Evolutionary conservation across 345 rosid genomes (phyloP).

Genomic region (Melaleuca quinquenervia): DNA sequence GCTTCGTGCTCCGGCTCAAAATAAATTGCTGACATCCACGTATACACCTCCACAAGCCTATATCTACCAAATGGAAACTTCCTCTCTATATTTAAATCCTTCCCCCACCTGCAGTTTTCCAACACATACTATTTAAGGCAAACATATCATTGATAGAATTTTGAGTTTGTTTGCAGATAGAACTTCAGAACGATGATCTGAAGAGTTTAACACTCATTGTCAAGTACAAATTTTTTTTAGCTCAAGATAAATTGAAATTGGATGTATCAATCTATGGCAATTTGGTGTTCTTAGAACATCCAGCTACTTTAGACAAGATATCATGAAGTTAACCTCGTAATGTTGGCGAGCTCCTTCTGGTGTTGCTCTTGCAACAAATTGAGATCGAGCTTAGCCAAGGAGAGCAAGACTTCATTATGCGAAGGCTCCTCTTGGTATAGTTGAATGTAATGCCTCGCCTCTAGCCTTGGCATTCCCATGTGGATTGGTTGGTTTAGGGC

Average conservation of each 20-base stretch:
- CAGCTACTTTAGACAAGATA: neutral
- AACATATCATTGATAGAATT: no score
- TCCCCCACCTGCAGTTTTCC: neutral
- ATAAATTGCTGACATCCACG: neutral
- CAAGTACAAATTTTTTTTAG: neutral
- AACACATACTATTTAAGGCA: neutral
- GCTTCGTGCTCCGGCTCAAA: neutral
- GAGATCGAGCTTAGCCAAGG: neutral
- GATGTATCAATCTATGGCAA: no score
- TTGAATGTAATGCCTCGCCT: no score
- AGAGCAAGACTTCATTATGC: no score
- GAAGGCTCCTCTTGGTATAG: no score
- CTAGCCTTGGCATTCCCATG: no score
- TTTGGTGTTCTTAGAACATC: no score
- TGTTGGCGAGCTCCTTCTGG: neutral
- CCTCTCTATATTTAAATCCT: neutral
- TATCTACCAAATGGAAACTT: conserved; percentile 2
- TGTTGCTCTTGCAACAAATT: neutral
- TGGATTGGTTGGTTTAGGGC: no score
- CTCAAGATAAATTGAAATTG: neutral
- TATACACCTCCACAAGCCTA: neutral
- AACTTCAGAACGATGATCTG: no score
- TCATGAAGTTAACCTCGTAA: neutral
- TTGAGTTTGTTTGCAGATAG: no score
- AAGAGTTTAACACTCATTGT: neutral